Evolutionary conservation across 2,329 filamentous ascomycete genomes (phyloP), one percentile per base, ranked within the genome.

Genomic region (Xylariaceae sp.): DNA sequence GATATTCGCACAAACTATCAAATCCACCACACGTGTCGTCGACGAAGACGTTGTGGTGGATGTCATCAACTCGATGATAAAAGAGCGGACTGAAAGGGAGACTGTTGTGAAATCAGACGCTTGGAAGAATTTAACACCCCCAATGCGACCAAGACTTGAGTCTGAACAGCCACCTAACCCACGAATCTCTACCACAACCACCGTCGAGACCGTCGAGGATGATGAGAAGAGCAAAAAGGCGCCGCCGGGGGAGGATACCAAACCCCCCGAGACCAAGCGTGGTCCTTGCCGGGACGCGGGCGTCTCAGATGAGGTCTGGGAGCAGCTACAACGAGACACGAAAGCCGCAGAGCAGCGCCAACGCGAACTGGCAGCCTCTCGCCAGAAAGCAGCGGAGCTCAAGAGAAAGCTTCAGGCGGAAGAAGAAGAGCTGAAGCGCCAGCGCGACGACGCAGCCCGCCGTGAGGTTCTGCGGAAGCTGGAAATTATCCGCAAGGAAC

Each of bases 251-350:
- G 29, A 31, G 9, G 29, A 30, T n/a, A 6, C 29, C 3, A 11
- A 9, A 11, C 8, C 6, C 31, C 9, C 11, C 9, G 30, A 9
- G 41, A 11, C 43, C 3, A 51, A 29, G 30, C 12, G 19, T 41
- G 19, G 7, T 5, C 86, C 40, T 4, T 26, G 34, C 34, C 53
- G 84, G 9, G 85, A 88, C 55, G 66, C 73, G 0, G 80, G 79
- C 0, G 83, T 88, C 0, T 77, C 74, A 3, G 82, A 87, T 47
- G 79, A 69, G 4, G 70, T 81, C 1, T 88, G 85, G 85, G 69
- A 76, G 1, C 80, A 85, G 60, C 77, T 88, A 0, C 74, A 83
- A 56, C 62, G 56, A 1, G 80, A 86, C 66, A 71, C 68, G 26
- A 58, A 67, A 27, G 71, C 70, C 0, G 67, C 71, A 4, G 64